Evolutionary conservation across 306 rosid species (phyloP).

Genomic region (Begonia fuchsioides): DNA sequence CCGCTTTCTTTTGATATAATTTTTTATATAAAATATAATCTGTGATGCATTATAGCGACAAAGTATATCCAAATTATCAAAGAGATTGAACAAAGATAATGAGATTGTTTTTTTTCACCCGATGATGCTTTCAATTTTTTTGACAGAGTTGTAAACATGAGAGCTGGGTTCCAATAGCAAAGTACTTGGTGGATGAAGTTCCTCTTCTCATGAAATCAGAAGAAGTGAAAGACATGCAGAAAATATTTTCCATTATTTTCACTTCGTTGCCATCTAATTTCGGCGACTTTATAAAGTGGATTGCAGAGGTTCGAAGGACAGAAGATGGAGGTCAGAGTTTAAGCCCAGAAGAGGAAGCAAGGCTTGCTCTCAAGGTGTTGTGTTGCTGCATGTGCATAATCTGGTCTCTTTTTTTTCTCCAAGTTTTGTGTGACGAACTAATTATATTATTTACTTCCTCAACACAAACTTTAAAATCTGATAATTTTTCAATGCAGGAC

Average conservation of each 20-base stretch:
- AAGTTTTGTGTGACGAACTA: not conserved
- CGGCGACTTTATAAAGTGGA: constrained; percentile 81
- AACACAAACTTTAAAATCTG: constrained; percentile 2
- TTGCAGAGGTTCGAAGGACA: constrained; percentile 76
- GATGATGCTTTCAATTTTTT: constrained; percentile 3
- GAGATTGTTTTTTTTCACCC: not conserved
- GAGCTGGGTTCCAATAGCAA: constrained; percentile 71
- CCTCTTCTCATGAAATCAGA: constrained; percentile 61
- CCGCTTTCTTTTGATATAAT: no score
- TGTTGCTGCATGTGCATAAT: constrained; percentile 5
- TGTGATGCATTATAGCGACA: no score
- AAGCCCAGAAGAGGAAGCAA: constrained; percentile 77
- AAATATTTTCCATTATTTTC: constrained; percentile 42
- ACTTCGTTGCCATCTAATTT: constrained; percentile 66
- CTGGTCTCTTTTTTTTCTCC: not conserved
- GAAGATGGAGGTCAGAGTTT: constrained; percentile 60
- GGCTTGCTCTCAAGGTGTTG: constrained; percentile 64
- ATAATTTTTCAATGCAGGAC: constrained; percentile 32
- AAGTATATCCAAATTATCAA: no score
- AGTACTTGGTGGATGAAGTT: constrained; percentile 63
- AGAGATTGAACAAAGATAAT: no score
- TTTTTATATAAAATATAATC: no score
- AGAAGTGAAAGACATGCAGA: constrained; percentile 37
- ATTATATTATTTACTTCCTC: not conserved
- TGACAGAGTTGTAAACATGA: constrained; percentile 96